Conservation (phyloP, 2,329 filamentous ascomycete species). For the Alternaria rosae region DNA sequence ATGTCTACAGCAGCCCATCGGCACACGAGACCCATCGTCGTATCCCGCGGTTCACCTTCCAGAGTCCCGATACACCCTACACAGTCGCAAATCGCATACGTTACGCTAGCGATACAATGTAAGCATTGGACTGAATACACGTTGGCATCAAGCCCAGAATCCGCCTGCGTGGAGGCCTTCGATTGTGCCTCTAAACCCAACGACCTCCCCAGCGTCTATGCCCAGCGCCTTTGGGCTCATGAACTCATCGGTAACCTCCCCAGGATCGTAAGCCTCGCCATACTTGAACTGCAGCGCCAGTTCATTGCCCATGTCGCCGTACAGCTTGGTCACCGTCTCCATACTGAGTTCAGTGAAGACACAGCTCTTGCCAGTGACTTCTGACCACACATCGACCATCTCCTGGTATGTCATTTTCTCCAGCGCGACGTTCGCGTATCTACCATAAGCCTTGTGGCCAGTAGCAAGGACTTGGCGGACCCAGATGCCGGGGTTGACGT, state of each 20-base stretch:
- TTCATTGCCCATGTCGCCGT: slow-evolving; percentile 32
- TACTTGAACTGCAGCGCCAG: slow-evolving; percentile 37
- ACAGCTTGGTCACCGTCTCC: slow-evolving; percentile 21
- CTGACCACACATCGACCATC: slow-evolving; percentile 35
- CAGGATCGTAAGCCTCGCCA: slow-evolving; percentile 36
- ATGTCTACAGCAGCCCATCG: background rate
- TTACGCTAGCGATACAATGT: background rate
- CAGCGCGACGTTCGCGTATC: slow-evolving; percentile 35
- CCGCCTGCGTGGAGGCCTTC: slow-evolving; percentile 14
- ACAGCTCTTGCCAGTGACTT: slow-evolving; percentile 38
- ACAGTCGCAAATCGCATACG: too few species aligned
- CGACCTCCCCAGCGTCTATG: slow-evolving; percentile 33
- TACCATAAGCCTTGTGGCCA: slow-evolving; percentile 26
- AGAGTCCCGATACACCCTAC: background rate
- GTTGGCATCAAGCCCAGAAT: slow-evolving; percentile 4
- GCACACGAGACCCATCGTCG: background rate
- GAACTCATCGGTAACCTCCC: slow-evolving; percentile 30
- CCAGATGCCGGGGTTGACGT: slow-evolving; percentile 38
- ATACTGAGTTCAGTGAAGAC: slow-evolving; percentile 31
- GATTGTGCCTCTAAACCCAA: slow-evolving; percentile 32
- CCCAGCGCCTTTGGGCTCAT: slow-evolving; percentile 35
- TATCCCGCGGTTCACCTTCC: background rate
- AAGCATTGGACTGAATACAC: background rate
- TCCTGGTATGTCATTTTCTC: slow-evolving; percentile 37
- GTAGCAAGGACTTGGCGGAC: slow-evolving; percentile 35